phyloP scores from a whole-genome alignment of 2,329 filamentous ascomycete genomes.

The Epichloe hybrida region DNA sequence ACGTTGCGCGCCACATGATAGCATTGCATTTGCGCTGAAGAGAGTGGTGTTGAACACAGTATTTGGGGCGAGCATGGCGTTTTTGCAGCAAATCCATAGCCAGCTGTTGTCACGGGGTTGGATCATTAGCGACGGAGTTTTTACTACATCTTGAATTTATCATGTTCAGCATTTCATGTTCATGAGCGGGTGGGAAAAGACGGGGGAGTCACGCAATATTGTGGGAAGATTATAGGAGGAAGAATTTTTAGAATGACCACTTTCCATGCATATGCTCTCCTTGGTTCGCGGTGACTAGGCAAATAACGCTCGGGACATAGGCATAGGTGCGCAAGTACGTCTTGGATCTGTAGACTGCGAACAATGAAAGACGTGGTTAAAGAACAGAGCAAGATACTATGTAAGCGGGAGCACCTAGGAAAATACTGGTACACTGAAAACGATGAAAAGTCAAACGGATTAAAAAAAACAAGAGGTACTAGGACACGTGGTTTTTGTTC shows the following conservation, averaged over 20 bases:
- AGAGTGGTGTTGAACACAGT: background rate
- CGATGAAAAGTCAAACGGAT: background rate
- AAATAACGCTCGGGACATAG: background rate
- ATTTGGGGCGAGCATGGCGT: background rate
- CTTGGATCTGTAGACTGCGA: background rate
- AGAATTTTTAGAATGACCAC: background rate
- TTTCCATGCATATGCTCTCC: background rate
- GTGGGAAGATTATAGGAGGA: background rate
- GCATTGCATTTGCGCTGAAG: background rate
- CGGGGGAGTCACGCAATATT: background rate
- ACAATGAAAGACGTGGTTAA: no score
- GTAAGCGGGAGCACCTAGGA: background rate
- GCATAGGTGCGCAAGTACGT: background rate
- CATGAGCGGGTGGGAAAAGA: background rate
- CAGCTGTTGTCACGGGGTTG: background rate
- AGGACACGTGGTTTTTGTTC: background rate
- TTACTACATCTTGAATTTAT: background rate
- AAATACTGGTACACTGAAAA: background rate
- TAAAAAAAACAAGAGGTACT: background rate
- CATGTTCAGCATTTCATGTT: background rate
- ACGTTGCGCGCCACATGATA: background rate
- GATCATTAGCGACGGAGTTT: constrained; percentile 29
- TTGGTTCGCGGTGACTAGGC: background rate
- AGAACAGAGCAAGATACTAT: no score
- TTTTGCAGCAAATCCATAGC: background rate